Evolutionary conservation across 2,329 filamentous ascomycete genomes (phyloP), one percentile per base, ranked within the genome.

Genomic region (Nigrospora osmanthi): DNA sequence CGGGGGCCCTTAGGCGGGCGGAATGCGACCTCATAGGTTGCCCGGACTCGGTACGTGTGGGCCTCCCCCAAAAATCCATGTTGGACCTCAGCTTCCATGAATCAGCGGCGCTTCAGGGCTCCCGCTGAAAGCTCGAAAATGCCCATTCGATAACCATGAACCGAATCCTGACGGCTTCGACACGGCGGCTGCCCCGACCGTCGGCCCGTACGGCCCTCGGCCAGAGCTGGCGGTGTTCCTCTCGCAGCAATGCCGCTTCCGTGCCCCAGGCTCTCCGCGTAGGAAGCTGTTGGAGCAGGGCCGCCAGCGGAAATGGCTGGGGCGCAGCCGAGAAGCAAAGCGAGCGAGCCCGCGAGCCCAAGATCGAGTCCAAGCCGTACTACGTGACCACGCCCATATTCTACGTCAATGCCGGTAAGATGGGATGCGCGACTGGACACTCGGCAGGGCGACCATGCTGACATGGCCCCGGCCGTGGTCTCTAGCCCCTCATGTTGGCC

Each of bases 311-410:
- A 28, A 28, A 7, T 10, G 6, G 2, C 23, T 10, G 23, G 23
- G 23, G 23, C 23, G 10, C 23, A 28, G 9, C 23, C 23, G 23
- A 28, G 23, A 28, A 28, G 7, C 23, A 10, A 10, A 28, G 23
- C 23, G 6, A 28, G 23, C 5, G 10, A 28, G 9, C 23, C 23
- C 6, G 23, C 23, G 23, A 6, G 23, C 38, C 34, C 36, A 40
- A 46, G 23, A 52, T 49, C 37, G 96, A 96, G 69, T 89, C 91
- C 7, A 97, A 97, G 70, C 89, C 91, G 10, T 96, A 85, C 71
- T 98, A 97, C 72, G 75, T 95, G 58, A 97, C 93, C 6, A 94
- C 89, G 10, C 93, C 93, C 3, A 98, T 98, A 47, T 98, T 97
- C 72, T 98, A 98, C 66, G 93, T 98, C 70, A 98, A 98, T 77